Conservation (phyloP, 192 early-diverging fungal species). For the Linderina pennispora region DNA sequence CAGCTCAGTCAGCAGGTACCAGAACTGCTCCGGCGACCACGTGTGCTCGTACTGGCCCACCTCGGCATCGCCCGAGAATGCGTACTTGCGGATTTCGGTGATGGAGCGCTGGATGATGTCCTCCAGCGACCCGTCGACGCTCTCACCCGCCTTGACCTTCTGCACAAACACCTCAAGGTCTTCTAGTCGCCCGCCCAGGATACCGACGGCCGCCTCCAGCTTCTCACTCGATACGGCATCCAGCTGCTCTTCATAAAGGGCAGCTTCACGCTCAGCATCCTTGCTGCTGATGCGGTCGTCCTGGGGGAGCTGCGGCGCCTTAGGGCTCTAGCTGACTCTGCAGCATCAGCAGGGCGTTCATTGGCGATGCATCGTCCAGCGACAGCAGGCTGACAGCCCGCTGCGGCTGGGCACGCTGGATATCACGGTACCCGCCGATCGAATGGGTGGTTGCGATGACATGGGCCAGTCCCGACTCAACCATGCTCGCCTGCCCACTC, state of each 20-base stretch:
- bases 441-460: constrained; percentile 84
- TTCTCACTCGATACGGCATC: constrained; percentile 19
- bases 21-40: constrained; percentile 91
- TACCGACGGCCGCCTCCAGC: constrained; percentile 48
- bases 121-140: constrained; percentile 59
- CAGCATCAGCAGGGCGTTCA: constrained; percentile 29
- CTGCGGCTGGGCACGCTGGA: constrained; percentile 50
- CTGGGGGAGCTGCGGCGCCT: too few species aligned
- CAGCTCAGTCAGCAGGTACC: constrained; percentile 73
- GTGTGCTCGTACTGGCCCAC: constrained; percentile 35
- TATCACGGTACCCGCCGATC: constrained; percentile 54
- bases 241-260: constrained; percentile 8
- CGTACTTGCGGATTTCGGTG: constrained; percentile 83
- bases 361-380: constrained; percentile 32
- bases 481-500: constrained; percentile 79
- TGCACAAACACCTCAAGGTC: constrained; percentile 87
- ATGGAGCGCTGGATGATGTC: constrained; percentile 77
- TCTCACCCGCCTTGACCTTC: constrained; percentile 72
- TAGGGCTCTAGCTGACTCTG: constrained; percentile 41
- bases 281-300: not conserved
- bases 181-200: constrained; percentile 84
- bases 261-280: not conserved
- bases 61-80: constrained; percentile 59
- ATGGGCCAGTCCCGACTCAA: constrained; percentile 83
- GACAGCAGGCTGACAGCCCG: constrained; percentile 32